Percentiles rank a stretch among this genome's conserved stretches.
Evolutionary conservation across 331 rosid species (phyloP).

Genomic region (Erythrophleum ivorense): DNA sequence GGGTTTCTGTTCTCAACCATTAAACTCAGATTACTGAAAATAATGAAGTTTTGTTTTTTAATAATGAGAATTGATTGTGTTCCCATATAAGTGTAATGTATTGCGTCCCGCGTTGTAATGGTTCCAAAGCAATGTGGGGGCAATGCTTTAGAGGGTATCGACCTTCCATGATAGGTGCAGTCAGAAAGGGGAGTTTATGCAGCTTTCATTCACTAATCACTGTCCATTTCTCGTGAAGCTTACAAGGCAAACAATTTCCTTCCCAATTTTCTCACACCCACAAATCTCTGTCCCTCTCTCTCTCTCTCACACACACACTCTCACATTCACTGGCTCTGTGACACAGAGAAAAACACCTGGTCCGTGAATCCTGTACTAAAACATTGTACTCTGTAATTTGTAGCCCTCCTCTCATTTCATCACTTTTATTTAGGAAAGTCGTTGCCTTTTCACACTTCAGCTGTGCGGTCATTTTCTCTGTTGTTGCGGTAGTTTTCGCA

Average conservation of each 20-base stretch:
- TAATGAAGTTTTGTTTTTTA: slow-evolving; percentile 18
- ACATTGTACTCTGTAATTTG: slow-evolving; percentile 42
- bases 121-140: slow-evolving; percentile 40
- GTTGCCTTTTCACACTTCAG: slow-evolving; percentile 24
- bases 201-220: slow-evolving; percentile 60
- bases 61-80: slow-evolving; percentile 19
- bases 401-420: slow-evolving; percentile 36
- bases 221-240: slow-evolving; percentile 73
- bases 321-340: slow-evolving; percentile 37
- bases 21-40: slow-evolving; percentile 12
- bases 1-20: background rate
- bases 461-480: slow-evolving; percentile 46
- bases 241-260: slow-evolving; percentile 46
- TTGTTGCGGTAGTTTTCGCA: slow-evolving; percentile 37
- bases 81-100: slow-evolving; percentile 14
- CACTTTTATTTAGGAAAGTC: slow-evolving; percentile 38
- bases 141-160: slow-evolving; percentile 16
- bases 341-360: slow-evolving; percentile 62
- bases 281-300: too few species aligned
- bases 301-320: too few species aligned
- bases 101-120: slow-evolving; percentile 36
- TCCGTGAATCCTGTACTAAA: slow-evolving; percentile 60
- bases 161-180: slow-evolving; percentile 37
- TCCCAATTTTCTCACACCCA: slow-evolving; percentile 19
- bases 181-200: slow-evolving; percentile 48